Evolutionary conservation across 1,284 basidiomycete species (phyloP), one percentile per base, ranked within the genome.

Genomic region (Cystobasidium slooffiae): DNA sequence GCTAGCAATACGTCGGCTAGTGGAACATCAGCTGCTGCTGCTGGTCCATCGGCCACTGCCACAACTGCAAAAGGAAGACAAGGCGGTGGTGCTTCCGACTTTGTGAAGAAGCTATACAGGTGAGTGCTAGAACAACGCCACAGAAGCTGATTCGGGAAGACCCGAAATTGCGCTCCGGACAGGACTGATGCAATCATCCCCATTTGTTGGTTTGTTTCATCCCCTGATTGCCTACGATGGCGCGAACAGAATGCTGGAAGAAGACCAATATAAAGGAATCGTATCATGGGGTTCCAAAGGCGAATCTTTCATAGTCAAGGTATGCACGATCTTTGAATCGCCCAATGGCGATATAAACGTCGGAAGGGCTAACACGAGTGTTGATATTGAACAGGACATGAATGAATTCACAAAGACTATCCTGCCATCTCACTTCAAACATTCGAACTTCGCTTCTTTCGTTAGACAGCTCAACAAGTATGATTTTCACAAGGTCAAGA

Each of bases 401-500:
- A 96, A 94, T 84, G 92, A 94, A 79, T 97, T 98, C 83, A 96
- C 94, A 56, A 96, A 94, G 81, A 89, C 90, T 63, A 92, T 97
- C 79, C 87, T 97, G 63, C 95, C 95, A 0, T 89, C 92, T 66
- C 91, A 97, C 84, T 98, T 97, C 87, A 93, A 97, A 80, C 95
- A 98, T 82, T 95, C 92, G 18, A 98, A 98, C 81, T 98, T 98
- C 83, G 53, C 65, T 16, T 90, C 88, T 70, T 96, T 96, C 81
- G 93, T 96, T 4, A 87, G 94, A 10, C 95, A 98, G 83, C 86
- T 98, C 52, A 98, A 98, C 88, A 98, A 97, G 84, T 98, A 98
- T 81, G 95, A 97, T 80, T 98, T 97, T 80, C 94, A 96, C 86
- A 98, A 97, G 85, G 92, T 90, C 75, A 83, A 84, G 78, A 81